Evolutionary conservation across 106 monocot species (phyloP).

Genomic region (Iris macrosiphon): DNA sequence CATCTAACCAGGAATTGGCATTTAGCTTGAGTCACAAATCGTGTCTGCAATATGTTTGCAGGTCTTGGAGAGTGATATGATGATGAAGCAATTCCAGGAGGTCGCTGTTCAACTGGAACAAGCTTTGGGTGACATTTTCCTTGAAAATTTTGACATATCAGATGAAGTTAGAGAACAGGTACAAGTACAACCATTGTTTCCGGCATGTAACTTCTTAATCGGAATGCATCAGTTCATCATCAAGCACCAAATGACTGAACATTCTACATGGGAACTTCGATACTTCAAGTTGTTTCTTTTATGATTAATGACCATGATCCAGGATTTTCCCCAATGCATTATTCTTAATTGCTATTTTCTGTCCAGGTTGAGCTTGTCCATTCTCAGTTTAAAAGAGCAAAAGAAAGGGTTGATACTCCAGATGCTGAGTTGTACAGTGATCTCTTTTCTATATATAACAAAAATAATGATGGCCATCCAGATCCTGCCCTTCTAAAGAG

Average conservation of each 20-base stretch:
- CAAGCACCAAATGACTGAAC: background rate
- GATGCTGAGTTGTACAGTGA: conserved; percentile 50
- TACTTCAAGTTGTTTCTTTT: background rate
- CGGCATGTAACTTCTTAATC: background rate
- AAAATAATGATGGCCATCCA: conserved; percentile 16
- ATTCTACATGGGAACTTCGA: background rate
- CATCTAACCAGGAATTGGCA: background rate
- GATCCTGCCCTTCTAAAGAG: conserved; percentile 37
- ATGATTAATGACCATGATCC: background rate
- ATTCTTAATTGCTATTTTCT: background rate
- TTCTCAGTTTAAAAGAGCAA: conserved; percentile 73
- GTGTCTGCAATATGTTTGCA: no score
- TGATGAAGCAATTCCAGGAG: conserved; percentile 56
- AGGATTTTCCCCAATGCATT: background rate
- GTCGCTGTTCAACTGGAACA: conserved; percentile 55
- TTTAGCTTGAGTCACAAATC: no score
- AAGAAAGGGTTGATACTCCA: conserved; percentile 47
- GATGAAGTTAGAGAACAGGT: conserved; percentile 94
- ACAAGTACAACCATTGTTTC: no score
- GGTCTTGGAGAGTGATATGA: conserved; percentile 65
- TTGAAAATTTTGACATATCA: conserved; percentile 60
- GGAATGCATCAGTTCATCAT: background rate
- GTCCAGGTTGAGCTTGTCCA: conserved; percentile 75
- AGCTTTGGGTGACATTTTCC: conserved; percentile 47
- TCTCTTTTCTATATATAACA: conserved; percentile 45